Evolutionary conservation across 495 filamentous ascomycete genomes (phyloP).

Genomic region (Beverwykella pulmonaria): DNA sequence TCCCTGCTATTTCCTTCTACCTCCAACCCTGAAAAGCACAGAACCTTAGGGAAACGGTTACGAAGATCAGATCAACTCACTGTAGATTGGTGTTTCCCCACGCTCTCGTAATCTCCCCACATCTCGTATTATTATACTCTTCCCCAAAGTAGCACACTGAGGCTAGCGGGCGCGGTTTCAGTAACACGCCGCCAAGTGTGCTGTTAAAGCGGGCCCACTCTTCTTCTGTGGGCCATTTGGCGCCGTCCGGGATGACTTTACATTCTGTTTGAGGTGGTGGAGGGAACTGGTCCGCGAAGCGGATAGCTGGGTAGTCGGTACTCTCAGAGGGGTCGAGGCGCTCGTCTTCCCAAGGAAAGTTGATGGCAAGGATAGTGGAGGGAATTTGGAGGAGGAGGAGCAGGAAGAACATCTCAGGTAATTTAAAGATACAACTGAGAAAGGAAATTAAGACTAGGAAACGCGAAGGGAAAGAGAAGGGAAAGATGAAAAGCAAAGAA

Average conservation of each 20-base stretch:
- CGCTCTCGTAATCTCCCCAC: constrained; percentile 10
- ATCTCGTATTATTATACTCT: constrained; percentile 12
- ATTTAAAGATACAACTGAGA: background rate
- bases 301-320: constrained; percentile 21
- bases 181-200: constrained; percentile 28
- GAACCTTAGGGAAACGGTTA: background rate
- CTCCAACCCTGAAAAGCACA: background rate
- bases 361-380: constrained; percentile 10
- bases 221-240: constrained; percentile 28
- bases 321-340: constrained; percentile 31
- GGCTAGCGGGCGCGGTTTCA: constrained; percentile 29
- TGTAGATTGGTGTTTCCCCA: constrained; percentile 21
- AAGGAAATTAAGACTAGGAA: background rate
- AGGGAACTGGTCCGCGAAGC: constrained; percentile 4
- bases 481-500: no score
- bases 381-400: background rate
- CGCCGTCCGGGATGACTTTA: constrained; percentile 23
- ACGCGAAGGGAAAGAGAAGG: no score
- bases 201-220: constrained; percentile 33
- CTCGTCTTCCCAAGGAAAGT: constrained; percentile 26
- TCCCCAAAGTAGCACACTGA: constrained; percentile 23
- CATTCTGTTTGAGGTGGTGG: constrained; percentile 9
- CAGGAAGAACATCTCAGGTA: constrained; percentile 10
- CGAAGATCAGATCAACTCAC: constrained; percentile 12
- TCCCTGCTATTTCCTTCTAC: background rate